phyloP scores from a whole-genome alignment of 495 filamentous ascomycete genomes.

The Podospora appendiculata region DNA sequence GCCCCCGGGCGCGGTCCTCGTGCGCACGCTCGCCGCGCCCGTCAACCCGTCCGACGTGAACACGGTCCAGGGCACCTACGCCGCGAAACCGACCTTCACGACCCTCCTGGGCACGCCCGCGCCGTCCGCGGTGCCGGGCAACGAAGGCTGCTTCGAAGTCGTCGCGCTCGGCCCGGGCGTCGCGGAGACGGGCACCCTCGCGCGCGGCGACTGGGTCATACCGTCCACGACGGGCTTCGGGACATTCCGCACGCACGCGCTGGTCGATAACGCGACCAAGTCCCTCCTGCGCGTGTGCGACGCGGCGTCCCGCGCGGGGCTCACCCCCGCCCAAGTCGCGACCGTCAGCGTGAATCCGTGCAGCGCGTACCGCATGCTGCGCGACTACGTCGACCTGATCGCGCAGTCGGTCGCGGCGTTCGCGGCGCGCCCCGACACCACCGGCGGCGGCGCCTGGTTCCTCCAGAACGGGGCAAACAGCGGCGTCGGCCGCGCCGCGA shows the following conservation, averaged over 20 bases:
- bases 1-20: slow-evolving; percentile 59
- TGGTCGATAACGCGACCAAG: slow-evolving; percentile 50
- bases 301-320: slow-evolving; percentile 38
- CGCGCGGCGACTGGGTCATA: slow-evolving; percentile 81
- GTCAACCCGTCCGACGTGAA: slow-evolving; percentile 98
- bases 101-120: slow-evolving; percentile 61
- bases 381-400: slow-evolving; percentile 60
- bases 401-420: slow-evolving; percentile 24
- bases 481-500: slow-evolving; percentile 81
- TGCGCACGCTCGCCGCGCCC: slow-evolving; percentile 70
- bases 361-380: slow-evolving; percentile 87
- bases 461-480: slow-evolving; percentile 95
- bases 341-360: slow-evolving; percentile 88
- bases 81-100: slow-evolving; percentile 67
- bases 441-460: slow-evolving; percentile 72
- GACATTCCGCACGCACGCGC: slow-evolving; percentile 87
- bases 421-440: slow-evolving; percentile 1
- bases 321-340: slow-evolving; percentile 68
- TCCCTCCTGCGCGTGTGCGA: slow-evolving; percentile 58
- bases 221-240: slow-evolving; percentile 74
- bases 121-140: slow-evolving; percentile 59
- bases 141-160: slow-evolving; percentile 89
- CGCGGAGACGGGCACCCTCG: slow-evolving; percentile 23
- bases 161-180: slow-evolving; percentile 53
- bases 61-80: slow-evolving; percentile 90